These are phyloP conservation scores for Haplosporangium sp. DNA, from an alignment of 371 early-diverging fungal species.

Conservation along the genomic window DNA sequence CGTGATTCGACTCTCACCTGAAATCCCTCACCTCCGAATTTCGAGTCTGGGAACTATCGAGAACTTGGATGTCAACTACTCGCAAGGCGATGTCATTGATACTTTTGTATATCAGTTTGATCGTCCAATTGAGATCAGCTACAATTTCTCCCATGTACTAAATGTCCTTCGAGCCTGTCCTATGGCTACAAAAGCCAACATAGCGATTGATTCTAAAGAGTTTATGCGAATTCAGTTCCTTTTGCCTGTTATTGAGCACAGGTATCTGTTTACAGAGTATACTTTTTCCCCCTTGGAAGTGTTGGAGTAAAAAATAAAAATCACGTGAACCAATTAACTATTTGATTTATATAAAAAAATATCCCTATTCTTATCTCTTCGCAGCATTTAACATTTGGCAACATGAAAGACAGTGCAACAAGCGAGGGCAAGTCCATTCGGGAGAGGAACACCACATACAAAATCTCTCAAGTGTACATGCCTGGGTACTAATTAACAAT, in stretches of 20 bases:
- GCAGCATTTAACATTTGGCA: conserved; percentile 1
- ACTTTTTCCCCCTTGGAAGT: conserved; percentile 18
- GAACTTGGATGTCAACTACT: conserved; percentile 49
- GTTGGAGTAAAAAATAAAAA: not conserved
- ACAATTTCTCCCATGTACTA: conserved; percentile 44
- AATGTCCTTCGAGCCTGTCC: conserved; percentile 37
- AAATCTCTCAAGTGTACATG: no score
- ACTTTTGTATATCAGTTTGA: conserved; percentile 27
- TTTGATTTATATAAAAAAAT: no score
- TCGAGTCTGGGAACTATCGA: conserved; percentile 54
- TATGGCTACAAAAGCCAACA: conserved; percentile 26
- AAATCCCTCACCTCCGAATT: conserved; percentile 43
- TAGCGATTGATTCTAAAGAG: conserved; percentile 41
- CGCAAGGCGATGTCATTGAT: conserved; percentile 49
- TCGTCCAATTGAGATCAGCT: conserved; percentile 31
- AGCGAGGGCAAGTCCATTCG: conserved; percentile 23
- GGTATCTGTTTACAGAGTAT: conserved; percentile 40
- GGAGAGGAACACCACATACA: not conserved
- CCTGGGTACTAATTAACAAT: not conserved
- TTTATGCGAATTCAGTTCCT: conserved; percentile 50
- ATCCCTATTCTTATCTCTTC: not conserved
- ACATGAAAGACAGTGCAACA: conserved; percentile 35
- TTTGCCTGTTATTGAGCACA: conserved; percentile 24
- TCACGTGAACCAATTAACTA: no score
- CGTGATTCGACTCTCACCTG: conserved; percentile 38